Base-by-base conservation (phyloP, 148 eudicot species). In the Camellia lanceoleosa region DNA sequence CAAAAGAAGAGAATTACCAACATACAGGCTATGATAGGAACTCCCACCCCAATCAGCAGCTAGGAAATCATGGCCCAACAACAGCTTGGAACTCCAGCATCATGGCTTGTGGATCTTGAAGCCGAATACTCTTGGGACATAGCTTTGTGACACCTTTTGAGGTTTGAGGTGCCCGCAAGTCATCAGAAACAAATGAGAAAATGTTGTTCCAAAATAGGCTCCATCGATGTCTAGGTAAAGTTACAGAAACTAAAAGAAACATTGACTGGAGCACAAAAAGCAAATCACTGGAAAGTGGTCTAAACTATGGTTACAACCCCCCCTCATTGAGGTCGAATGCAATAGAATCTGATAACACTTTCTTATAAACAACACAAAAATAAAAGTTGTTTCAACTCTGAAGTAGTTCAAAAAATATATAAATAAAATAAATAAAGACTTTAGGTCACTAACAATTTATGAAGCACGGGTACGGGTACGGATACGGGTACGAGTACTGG, bases 71-170 rank as follows among this genome's bases (percentile, higher is more conserved):
- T 5, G 23, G 42, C 11, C 7, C 82, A 72, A 41, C 6, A 11
- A 43, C 65, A 74, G 56, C 74, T 74, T 54, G 60, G 13, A 41
- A 73, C 59, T 42, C 41, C 69, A 47, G 58, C 30, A 73, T 89
- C 88, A 91, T 80, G 90, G 88, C 83, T 89, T 91, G 86, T 91
- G 91, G 77, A 91, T 62, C 88, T 91, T 91, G 85, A 91, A 89
- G 19, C 92, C 94, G 61, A 91, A 91, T 65, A 91, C 90, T 82
- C 90, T 85, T 43, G 87, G 92, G 65, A 91, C 87, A 75, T 87
- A 91, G 86, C 67, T 83, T 71, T 87, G 89, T 20, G 81, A 80
- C 18, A 92, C 87, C 68, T 88, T 91, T 59, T 89, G 94, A 52
- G 92, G 91, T 80, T 89, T 89, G 63, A 87, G 88, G 76, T 89